Percentiles rank a stretch among this genome's conserved stretches.
These are phyloP conservation scores for Hawksworthiomyces lignivorus DNA, from an alignment of 2,329 filamentous ascomycete genomes.

Conservation along the genomic window DNA sequence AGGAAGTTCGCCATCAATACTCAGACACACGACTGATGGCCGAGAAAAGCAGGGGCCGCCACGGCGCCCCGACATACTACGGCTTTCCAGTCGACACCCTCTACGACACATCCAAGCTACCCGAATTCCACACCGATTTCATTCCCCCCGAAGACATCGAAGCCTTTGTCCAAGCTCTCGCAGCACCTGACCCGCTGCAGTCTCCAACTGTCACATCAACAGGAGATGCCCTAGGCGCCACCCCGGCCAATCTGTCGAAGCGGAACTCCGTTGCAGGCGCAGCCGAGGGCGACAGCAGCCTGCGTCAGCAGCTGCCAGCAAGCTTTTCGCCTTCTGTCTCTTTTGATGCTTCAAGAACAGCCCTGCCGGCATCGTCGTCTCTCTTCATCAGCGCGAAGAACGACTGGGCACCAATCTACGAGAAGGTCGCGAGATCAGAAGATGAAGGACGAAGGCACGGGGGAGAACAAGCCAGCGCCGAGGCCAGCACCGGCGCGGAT, in stretches of 20 bases:
- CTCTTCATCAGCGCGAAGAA: slow-evolving; percentile 82
- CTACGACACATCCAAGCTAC: slow-evolving; percentile 64
- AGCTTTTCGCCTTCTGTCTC: slow-evolving; percentile 24
- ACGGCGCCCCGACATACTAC: slow-evolving; percentile 25
- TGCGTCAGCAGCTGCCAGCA: neutral
- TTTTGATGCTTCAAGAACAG: too few relatives aligned
- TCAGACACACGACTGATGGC: too few relatives aligned
- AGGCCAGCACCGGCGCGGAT: too few relatives aligned
- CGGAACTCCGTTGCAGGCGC: slow-evolving; percentile 29
- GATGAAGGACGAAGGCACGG: neutral
- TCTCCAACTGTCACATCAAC: slow-evolving; percentile 34
- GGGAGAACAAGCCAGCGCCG: too few relatives aligned
- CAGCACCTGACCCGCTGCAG: slow-evolving; percentile 69
- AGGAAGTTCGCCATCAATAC: too few relatives aligned
- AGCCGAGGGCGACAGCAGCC: slow-evolving; percentile 21
- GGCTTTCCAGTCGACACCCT: slow-evolving; percentile 51
- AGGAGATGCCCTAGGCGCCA: slow-evolving; percentile 37
- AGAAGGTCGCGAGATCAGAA: slow-evolving; percentile 43
- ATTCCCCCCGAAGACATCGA: slow-evolving; percentile 62
- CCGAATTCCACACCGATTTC: slow-evolving; percentile 76
- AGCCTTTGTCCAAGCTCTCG: slow-evolving; percentile 73
- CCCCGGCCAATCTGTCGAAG: slow-evolving; percentile 32
- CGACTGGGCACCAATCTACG: slow-evolving; percentile 87
- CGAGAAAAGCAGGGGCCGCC: slow-evolving; percentile 2
- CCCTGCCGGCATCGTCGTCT: slow-evolving; percentile 15